A percentile compares a stretch with the other conserved stretches of the same genome.
Evolutionary conservation across 352 stramenopile genomes (phyloP).

Genomic region (Globisporangium cederbergense): DNA sequence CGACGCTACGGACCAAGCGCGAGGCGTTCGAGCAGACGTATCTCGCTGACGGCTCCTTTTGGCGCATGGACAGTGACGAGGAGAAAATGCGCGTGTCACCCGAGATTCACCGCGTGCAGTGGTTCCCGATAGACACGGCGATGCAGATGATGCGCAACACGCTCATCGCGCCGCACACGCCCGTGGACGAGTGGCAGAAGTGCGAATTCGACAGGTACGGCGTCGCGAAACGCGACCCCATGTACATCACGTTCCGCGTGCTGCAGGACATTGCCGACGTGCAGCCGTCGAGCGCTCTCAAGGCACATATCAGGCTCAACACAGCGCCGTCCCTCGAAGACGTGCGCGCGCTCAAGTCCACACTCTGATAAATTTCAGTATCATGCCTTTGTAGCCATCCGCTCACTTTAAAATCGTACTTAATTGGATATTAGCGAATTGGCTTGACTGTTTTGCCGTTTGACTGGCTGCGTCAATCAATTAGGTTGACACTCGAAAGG

Average conservation of each 20-base stretch:
- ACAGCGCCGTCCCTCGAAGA: slow-evolving; percentile 9
- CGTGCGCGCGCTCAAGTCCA: slow-evolving; percentile 6
- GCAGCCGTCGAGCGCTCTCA: slow-evolving; percentile 15
- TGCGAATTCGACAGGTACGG: slow-evolving; percentile 34
- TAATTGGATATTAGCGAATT: neutral
- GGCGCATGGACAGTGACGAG: slow-evolving; percentile 22
- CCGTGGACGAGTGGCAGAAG: slow-evolving; percentile 41
- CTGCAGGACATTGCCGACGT: slow-evolving; percentile 35
- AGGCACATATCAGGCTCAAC: neutral
- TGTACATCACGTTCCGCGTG: slow-evolving; percentile 51
- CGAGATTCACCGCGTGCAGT: slow-evolving; percentile 50
- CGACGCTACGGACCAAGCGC: slow-evolving; percentile 34
- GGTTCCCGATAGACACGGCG: slow-evolving; percentile 49
- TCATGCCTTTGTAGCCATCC: neutral
- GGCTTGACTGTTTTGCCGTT: neutral
- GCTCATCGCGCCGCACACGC: slow-evolving; percentile 24
- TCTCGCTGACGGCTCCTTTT: slow-evolving; percentile 34
- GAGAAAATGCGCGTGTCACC: slow-evolving; percentile 50
- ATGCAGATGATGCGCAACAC: slow-evolving; percentile 42
- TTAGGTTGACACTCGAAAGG: neutral
- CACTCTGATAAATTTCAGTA: slow-evolving; percentile 6
- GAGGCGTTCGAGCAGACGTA: slow-evolving; percentile 27
- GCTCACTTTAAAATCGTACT: neutral
- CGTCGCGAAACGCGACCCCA: slow-evolving; percentile 37
- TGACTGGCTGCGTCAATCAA: neutral